Conservation (phyloP, 306 rosid species). For the Erythrophleum fordii region DNA sequence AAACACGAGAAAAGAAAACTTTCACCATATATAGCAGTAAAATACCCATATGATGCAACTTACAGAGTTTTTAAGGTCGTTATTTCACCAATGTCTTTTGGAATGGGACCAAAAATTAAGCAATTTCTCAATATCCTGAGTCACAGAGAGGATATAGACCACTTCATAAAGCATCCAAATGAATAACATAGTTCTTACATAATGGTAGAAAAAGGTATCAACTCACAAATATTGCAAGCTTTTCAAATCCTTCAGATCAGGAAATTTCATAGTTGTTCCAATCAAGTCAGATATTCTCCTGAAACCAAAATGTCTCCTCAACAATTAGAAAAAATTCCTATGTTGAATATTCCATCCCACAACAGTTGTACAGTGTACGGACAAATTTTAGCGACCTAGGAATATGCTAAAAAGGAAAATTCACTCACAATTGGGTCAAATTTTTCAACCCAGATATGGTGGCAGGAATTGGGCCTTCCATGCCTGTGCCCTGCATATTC, state of each 20-base stretch:
- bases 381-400: no score
- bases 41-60: constrained; percentile 36
- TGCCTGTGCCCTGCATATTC: constrained; percentile 75
- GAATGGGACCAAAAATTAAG: constrained; percentile 56
- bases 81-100: constrained; percentile 34
- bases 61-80: constrained; percentile 46
- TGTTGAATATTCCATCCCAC: constrained; percentile 1
- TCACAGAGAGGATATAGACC: constrained; percentile 27
- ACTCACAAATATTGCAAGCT: constrained; percentile 55
- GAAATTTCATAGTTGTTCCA: constrained; percentile 56
- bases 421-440: constrained; percentile 58
- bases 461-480: constrained; percentile 77
- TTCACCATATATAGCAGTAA: not conserved
- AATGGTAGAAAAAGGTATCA: constrained; percentile 25
- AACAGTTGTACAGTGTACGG: not conserved
- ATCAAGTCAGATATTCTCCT: constrained; percentile 85
- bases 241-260: constrained; percentile 52
- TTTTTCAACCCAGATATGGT: constrained; percentile 50
- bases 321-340: not conserved
- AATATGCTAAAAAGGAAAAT: not conserved
- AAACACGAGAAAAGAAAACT: not conserved
- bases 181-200: not conserved
- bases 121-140: constrained; percentile 74
- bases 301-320: constrained; percentile 40
- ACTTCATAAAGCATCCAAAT: constrained; percentile 10